phyloP scores from a whole-genome alignment of 805 yeast genomes.

The Candida silvicultrix region DNA sequence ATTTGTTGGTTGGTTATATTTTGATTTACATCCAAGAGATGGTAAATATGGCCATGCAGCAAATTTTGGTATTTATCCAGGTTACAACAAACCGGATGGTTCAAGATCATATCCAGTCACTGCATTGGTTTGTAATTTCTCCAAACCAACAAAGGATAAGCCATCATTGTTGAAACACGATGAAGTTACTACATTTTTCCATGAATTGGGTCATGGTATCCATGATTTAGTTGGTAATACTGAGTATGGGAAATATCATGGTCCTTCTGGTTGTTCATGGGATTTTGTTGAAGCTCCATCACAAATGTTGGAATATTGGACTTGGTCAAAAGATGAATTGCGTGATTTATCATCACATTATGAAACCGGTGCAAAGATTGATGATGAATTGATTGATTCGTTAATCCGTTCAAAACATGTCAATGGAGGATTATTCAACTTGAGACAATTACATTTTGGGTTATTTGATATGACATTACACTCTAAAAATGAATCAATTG shows the following conservation, averaged over 20 bases:
- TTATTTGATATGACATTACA: constrained; percentile 73
- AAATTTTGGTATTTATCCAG: constrained; percentile 61
- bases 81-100: constrained; percentile 45
- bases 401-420: constrained; percentile 65
- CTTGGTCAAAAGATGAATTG: constrained; percentile 66
- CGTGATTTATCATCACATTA: constrained; percentile 61
- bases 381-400: constrained; percentile 49
- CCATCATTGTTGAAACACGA: constrained; percentile 73
- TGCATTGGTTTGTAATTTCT: constrained; percentile 78
- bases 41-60: constrained; percentile 92
- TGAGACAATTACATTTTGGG: constrained; percentile 77
- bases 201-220: constrained; percentile 86
- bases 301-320: constrained; percentile 84
- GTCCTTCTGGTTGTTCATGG: constrained; percentile 66
- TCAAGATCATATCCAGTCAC: constrained; percentile 59
- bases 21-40: constrained; percentile 80
- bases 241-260: constrained; percentile 60
- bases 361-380: constrained; percentile 46
- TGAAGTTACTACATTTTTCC: constrained; percentile 82
- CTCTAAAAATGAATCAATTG: constrained; percentile 35
- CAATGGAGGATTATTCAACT: constrained; percentile 62
- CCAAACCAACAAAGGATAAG: constrained; percentile 61
- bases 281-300: constrained; percentile 93
- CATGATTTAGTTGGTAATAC: constrained; percentile 71
- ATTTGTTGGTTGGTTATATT: constrained; percentile 73